phyloP scores from a whole-genome alignment of 2,329 filamentous ascomycete genomes.

The Pyricularia sp. region DNA sequence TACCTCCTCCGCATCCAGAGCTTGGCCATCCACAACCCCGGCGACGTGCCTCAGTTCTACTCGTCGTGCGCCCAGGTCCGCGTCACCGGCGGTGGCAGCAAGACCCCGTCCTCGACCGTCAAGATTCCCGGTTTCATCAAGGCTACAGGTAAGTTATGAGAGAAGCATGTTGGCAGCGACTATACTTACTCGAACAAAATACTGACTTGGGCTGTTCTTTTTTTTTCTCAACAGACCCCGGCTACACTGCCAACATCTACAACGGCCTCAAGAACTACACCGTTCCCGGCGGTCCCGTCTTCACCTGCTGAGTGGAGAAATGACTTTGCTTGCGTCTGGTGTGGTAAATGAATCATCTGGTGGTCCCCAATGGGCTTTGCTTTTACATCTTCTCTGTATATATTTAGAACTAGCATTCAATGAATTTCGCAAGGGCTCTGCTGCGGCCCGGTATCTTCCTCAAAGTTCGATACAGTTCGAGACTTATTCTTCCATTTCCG shows the following conservation, averaged over 20 bases:
- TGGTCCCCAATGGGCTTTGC: background rate
- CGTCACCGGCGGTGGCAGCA: slow-evolving; percentile 29
- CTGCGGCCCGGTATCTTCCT: background rate
- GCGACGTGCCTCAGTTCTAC: slow-evolving; percentile 37
- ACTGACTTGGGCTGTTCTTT: background rate
- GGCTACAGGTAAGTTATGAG: slow-evolving; percentile 1
- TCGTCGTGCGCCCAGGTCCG: slow-evolving; percentile 36
- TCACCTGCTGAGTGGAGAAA: slow-evolving; percentile 2
- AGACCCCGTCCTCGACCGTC: slow-evolving; percentile 20
- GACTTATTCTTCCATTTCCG: background rate
- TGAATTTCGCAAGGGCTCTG: background rate
- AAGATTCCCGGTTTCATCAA: slow-evolving; percentile 25
- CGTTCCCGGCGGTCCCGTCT: slow-evolving; percentile 9
- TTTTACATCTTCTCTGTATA: background rate
- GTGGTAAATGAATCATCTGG: background rate
- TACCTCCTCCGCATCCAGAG: slow-evolving; percentile 52
- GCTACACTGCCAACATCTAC: slow-evolving; percentile 30
- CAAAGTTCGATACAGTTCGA: background rate
- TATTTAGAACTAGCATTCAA: background rate
- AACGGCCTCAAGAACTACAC: slow-evolving; percentile 12
- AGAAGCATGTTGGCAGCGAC: no score
- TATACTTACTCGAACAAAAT: no score
- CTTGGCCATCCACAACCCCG: slow-evolving; percentile 49
- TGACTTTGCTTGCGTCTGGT: background rate
- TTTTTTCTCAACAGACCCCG: slow-evolving; percentile 22